Conservation (phyloP, 441 rosid species). For the Populus trichocarpa region DNA sequence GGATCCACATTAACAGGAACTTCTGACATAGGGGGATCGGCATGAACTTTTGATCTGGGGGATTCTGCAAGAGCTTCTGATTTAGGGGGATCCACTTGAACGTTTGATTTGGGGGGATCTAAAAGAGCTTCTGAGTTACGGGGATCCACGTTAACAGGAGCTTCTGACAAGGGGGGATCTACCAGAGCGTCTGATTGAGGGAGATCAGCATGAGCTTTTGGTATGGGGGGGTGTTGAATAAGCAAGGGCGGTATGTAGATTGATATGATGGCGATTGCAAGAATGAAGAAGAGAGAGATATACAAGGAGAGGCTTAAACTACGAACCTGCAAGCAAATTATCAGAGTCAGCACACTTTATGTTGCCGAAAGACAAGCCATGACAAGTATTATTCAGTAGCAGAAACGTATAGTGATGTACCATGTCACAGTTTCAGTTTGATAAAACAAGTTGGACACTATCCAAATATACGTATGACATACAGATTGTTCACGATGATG, state of each 20-base stretch:
- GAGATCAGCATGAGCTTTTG: background rate
- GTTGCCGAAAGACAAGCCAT: background rate
- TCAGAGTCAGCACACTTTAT: background rate
- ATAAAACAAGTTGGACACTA: background rate
- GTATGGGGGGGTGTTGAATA: background rate
- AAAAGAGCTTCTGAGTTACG: background rate
- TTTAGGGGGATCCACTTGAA: background rate
- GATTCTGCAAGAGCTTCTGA: constrained; percentile 2
- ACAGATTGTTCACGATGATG: background rate
- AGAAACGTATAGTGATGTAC: background rate
- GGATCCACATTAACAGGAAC: background rate
- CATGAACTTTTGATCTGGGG: background rate
- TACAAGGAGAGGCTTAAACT: constrained; percentile 1
- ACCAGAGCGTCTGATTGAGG: background rate
- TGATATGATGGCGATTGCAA: constrained; percentile 23
- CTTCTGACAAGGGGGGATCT: constrained; percentile 6
- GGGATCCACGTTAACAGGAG: background rate
- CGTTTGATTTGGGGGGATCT: background rate
- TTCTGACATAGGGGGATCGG: constrained; percentile 5
- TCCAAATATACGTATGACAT: background rate
- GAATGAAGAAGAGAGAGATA: constrained; percentile 14
- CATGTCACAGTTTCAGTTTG: background rate
- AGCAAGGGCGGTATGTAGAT: background rate
- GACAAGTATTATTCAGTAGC: background rate
- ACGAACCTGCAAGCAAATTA: constrained; percentile 26